Conservation (phyloP, 345 rosid genomes). For the Theobroma cacao region DNA sequence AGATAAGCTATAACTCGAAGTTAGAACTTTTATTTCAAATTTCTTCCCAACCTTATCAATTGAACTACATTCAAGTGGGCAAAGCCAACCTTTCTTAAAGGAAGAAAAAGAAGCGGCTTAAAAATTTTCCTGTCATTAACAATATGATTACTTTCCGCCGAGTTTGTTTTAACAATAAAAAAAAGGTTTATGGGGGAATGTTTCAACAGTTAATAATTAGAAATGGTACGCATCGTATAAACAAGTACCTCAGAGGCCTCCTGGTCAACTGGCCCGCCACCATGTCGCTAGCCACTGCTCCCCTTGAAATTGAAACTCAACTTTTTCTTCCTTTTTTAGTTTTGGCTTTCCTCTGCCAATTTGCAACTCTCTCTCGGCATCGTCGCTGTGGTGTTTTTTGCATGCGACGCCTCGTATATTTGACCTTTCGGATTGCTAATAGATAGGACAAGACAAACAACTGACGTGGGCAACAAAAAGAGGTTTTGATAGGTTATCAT, state of each 20-base stretch:
- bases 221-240: not conserved
- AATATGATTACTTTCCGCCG: not conserved
- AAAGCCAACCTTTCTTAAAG: not conserved
- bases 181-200: not conserved
- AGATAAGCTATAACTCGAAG: too few species aligned
- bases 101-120: not conserved
- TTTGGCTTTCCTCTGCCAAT: too few species aligned
- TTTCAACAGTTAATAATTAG: not conserved
- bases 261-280: constrained; percentile 4
- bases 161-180: not conserved
- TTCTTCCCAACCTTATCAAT: not conserved
- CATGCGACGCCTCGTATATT: not conserved
- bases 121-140: not conserved
- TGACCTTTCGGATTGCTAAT: not conserved
- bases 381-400: not conserved
- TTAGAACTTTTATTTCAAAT: too few species aligned
- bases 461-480: not conserved
- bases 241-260: not conserved
- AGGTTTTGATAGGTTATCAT: not conserved
- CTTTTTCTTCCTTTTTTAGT: not conserved
- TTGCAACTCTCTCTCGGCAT: not conserved
- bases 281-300: not conserved
- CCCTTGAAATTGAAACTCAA: not conserved
- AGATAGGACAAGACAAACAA: not conserved
- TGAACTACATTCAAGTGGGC: not conserved